Evolutionary conservation across 1,284 basidiomycete genomes (phyloP).

Genomic region (Caloboletus firmus): DNA sequence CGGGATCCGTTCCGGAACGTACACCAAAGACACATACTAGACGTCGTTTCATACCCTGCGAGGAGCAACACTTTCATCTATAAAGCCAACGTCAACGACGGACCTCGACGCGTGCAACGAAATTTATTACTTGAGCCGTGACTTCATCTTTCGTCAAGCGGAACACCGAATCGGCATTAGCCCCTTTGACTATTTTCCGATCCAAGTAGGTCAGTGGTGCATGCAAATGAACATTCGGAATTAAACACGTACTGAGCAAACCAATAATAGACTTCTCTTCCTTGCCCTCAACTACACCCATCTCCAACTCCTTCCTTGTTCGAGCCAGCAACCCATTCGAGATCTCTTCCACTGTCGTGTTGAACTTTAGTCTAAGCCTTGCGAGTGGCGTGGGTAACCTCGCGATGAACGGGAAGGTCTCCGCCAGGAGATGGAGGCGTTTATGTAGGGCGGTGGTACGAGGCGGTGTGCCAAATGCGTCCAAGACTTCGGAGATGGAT

Average conservation of each 20-base stretch:
- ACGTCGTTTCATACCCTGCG: constrained; percentile 1
- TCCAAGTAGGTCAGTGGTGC: not conserved
- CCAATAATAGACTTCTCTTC: constrained; percentile 35
- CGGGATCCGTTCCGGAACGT: not conserved
- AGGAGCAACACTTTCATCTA: not conserved
- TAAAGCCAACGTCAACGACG: not conserved
- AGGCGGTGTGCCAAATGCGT: constrained; percentile 20
- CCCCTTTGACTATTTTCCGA: not conserved
- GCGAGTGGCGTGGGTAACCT: constrained; percentile 21
- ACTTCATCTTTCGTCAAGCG: constrained; percentile 67
- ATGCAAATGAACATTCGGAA: too few relatives aligned
- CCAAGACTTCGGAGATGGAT: constrained; percentile 45
- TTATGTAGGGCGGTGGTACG: constrained; percentile 30
- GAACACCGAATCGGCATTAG: constrained; percentile 31
- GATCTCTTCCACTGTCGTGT: not conserved
- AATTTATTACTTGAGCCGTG: constrained; percentile 47
- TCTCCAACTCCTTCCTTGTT: not conserved
- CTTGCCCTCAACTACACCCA: not conserved
- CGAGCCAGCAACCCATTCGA: not conserved
- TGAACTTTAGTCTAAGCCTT: not conserved
- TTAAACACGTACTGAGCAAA: constrained; percentile 15
- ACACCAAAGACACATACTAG: not conserved
- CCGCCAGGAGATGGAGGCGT: constrained; percentile 41
- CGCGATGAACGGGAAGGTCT: constrained; percentile 43
- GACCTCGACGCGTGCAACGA: not conserved